These are phyloP conservation scores for Pseudogymnoascus sp. DNA, from an alignment of 2,329 filamentous ascomycete genomes.

Conservation along the genomic window DNA sequence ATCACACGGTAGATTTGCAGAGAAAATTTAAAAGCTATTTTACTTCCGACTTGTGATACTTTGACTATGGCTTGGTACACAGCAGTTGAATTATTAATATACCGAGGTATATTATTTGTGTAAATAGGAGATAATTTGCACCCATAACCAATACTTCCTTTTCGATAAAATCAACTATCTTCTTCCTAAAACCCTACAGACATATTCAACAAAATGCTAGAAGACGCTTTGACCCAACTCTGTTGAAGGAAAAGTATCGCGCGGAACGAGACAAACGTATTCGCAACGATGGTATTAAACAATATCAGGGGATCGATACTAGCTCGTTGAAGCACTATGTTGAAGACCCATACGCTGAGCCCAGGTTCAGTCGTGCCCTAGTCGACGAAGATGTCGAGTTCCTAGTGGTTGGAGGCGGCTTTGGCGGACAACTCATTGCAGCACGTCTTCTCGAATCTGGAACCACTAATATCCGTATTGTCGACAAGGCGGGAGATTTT, in stretches of 20 bases:
- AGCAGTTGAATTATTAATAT: background rate
- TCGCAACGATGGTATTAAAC: conserved; percentile 11
- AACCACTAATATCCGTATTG: conserved; percentile 32
- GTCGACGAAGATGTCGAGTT: background rate
- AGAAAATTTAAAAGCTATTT: background rate
- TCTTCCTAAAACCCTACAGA: background rate
- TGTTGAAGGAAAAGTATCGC: conserved; percentile 4
- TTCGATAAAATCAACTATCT: background rate
- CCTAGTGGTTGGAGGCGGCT: background rate
- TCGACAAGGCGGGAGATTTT: conserved; percentile 41
- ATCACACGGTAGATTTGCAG: background rate
- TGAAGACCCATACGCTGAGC: conserved; percentile 13
- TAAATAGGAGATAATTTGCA: background rate
- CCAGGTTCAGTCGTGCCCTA: background rate
- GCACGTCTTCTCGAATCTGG: conserved; percentile 14
- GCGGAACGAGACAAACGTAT: conserved; percentile 15
- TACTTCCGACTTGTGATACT: background rate
- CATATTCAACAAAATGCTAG: background rate
- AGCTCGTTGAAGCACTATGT: conserved; percentile 12
- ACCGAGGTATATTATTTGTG: background rate
- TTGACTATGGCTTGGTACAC: background rate
- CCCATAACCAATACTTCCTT: background rate
- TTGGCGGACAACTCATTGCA: conserved; percentile 9
- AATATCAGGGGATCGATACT: conserved; percentile 11
- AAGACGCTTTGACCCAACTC: background rate